phyloP scores from a whole-genome alignment of 2,329 filamentous ascomycete species.

The Xylaria sp. region DNA sequence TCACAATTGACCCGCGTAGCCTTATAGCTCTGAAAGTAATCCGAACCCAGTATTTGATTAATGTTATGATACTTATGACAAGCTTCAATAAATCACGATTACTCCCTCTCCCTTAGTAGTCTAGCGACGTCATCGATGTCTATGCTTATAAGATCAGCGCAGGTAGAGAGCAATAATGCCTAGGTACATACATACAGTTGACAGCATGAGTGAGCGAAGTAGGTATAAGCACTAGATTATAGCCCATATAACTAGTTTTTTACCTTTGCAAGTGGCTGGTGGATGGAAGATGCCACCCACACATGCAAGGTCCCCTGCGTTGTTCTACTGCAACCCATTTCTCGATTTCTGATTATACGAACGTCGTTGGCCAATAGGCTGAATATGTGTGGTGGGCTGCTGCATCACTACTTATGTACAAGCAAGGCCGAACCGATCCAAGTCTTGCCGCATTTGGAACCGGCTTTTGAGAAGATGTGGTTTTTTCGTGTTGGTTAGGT shows the following conservation, averaged over 20 bases:
- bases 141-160: no score
- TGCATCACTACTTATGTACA: background rate
- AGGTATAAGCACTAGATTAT: background rate
- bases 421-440: background rate
- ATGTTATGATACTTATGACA: background rate
- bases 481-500: background rate
- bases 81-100: background rate
- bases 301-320: slow-evolving; percentile 14
- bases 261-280: background rate
- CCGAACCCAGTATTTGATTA: background rate
- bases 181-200: background rate
- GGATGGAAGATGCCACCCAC: background rate
- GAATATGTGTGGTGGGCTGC: slow-evolving; percentile 7
- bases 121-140: no score
- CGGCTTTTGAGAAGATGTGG: background rate
- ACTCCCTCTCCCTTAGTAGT: no score
- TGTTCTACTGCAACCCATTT: background rate
- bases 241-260: background rate
- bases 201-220: background rate
- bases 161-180: no score
- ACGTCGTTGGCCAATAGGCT: slow-evolving; percentile 16
- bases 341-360: slow-evolving; percentile 1
- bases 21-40: background rate
- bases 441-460: slow-evolving; percentile 2
- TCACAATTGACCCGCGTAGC: background rate